A percentile compares a stretch with the other conserved stretches of the same genome.
phyloP scores from a whole-genome alignment of 2,329 filamentous ascomycete species.

The Ambrosiella xylebori region DNA sequence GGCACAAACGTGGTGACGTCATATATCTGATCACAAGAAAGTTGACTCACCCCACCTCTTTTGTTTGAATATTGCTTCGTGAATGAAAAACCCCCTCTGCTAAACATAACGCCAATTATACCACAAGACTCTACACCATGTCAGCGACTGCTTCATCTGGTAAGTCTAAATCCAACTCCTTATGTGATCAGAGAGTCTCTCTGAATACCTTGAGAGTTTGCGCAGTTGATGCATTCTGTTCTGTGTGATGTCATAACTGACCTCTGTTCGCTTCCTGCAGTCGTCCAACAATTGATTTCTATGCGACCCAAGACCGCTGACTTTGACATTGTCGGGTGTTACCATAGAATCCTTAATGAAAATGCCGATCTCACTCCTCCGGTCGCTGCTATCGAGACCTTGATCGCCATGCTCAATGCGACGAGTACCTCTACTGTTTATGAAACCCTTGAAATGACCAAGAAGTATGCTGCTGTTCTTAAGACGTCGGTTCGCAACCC shows the following conservation, averaged over 20 bases:
- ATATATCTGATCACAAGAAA: no score
- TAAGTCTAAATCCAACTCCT: no score
- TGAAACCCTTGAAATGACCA: slow-evolving; percentile 79
- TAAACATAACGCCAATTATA: no score
- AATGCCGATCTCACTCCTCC: slow-evolving; percentile 88
- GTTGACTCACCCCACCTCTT: no score
- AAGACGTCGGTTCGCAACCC: slow-evolving; percentile 71
- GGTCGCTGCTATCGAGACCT: slow-evolving; percentile 79
- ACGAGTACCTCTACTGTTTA: slow-evolving; percentile 73
- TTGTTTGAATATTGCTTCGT: no score
- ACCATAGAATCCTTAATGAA: slow-evolving; percentile 35
- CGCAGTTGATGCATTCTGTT: background rate
- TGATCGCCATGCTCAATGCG: slow-evolving; percentile 71
- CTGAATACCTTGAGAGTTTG: background rate
- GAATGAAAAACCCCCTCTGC: no score
- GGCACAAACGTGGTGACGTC: no score
- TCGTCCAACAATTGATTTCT: background rate
- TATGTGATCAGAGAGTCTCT: no score
- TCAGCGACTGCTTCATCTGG: no score
- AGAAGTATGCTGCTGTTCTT: slow-evolving; percentile 58
- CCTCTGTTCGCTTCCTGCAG: background rate
- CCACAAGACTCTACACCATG: no score
- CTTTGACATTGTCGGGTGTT: slow-evolving; percentile 36
- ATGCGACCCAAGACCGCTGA: slow-evolving; percentile 13
- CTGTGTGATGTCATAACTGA: background rate